Evolutionary conservation across 495 filamentous ascomycete genomes (phyloP), one percentile per base, ranked within the genome.

Genomic region (Neurospora terricola): DNA sequence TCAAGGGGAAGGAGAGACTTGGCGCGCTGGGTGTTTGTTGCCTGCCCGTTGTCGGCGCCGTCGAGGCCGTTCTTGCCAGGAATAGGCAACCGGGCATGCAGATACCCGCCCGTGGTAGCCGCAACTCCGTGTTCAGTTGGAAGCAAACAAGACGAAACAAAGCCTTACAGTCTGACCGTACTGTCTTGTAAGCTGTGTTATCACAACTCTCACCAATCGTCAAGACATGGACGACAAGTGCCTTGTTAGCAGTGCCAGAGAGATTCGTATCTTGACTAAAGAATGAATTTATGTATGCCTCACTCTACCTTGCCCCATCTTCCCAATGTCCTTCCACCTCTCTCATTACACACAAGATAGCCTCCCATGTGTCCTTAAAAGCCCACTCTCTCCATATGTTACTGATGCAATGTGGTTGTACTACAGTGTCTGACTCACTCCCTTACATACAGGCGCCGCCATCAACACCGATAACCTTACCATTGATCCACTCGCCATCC

Each of bases 401-500:
- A 30, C 30, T 34, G 54, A 62, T 34, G 23, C 54, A 62, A 66
- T 18, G 54, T 34, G 48, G 54, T 66, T 66, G 54, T 66, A 66
- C 54, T 18, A 10, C 54, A 34, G 27, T 34, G 27, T 66, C 54
- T 66, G 54, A 34, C 27, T 34, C 54, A 66, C 48, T 70, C 48
- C 27, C 81, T 79, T 83, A 85, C 83, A 85, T 85, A 78, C 83
- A 84, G 59, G 83, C 83, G 69, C 80, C 82, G 68, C 83, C 83
- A 69, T 85, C 83, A 34, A 85, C 83, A 70, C 82, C 83, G 70
- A 86, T 74, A 66, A 82, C 79, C 84, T 90, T 88, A 74, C 89
- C 89, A 78, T 91, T 91, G 70, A 91, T 81, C 89, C 89, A 91
- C 73, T 88, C 88, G 62, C 88, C 89, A 74, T 91, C 89, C 76